Conservation (phyloP, 805 yeast genomes). For the Diddensiella transvaalensis region DNA sequence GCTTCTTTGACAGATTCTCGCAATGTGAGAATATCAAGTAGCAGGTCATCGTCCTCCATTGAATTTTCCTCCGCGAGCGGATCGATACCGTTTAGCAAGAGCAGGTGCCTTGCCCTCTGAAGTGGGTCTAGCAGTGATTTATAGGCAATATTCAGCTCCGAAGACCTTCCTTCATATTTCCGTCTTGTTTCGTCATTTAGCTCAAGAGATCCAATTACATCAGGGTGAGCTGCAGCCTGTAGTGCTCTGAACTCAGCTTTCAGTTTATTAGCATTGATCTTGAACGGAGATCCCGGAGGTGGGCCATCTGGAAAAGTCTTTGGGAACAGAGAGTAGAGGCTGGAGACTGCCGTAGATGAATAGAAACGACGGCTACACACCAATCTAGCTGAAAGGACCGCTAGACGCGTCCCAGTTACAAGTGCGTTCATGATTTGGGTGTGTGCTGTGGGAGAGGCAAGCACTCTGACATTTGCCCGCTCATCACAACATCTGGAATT, state of each 20-base stretch:
- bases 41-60: constrained; percentile 46
- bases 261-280: constrained; percentile 50
- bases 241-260: constrained; percentile 71
- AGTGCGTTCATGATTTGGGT: too few species aligned
- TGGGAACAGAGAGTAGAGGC: constrained; percentile 65
- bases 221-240: constrained; percentile 83
- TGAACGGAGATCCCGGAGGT: constrained; percentile 60
- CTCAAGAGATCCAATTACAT: constrained; percentile 39
- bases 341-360: not conserved
- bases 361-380: not conserved
- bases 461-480: too few species aligned
- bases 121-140: constrained; percentile 67
- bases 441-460: too few species aligned
- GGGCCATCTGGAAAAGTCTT: constrained; percentile 63
- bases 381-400: too few species aligned
- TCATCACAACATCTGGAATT: too few species aligned
- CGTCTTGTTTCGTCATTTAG: constrained; percentile 26
- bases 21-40: constrained; percentile 76
- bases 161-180: constrained; percentile 38
- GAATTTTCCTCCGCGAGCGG: constrained; percentile 43
- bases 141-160: constrained; percentile 74
- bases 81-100: constrained; percentile 51
- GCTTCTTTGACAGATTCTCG: constrained; percentile 80
- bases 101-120: constrained; percentile 59
- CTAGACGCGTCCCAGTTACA: too few species aligned